Base-by-base conservation (phyloP, 2,329 filamentous ascomycete species). In the Claviceps sp. region DNA sequence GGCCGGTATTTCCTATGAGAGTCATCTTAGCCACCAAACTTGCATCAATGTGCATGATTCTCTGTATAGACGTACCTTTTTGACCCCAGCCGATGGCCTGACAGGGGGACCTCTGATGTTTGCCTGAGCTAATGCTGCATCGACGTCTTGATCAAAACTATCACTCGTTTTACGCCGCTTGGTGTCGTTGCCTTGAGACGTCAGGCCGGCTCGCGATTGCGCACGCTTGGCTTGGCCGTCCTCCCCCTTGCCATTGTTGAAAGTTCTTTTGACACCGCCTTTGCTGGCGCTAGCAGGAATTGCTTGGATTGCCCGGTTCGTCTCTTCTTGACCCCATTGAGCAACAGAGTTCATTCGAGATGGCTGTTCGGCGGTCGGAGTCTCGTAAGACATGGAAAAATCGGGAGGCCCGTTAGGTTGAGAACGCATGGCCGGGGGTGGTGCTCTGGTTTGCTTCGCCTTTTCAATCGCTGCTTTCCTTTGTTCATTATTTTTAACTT, bases 81-180 rank as follows among this genome's bases (percentile, higher is more conserved):
- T 80, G 60, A 76, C 71, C 38, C 71, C 74, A 47, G 77, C 83
- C 2, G 88, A 94, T 55, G 89, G 88, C 53, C 90, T 82, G 58
- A 94, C 88, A 5, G 89, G 88, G 50, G 88, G 87, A 14, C 85
- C 86, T 71, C 90, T 93, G 59, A 90, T 75, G 53, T 71, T 74
- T 26, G 68, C 70, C 45, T 80, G 74, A 42, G 79, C 76, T 52
- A 80, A 74, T 61, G 29, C 29, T 34, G 74, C 74, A 46, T 79
- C 76, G 44, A 75, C 69, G 51, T 83, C 80, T 52, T 83, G 78
- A 56, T 87, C 82, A 55, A 80, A 77, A 52, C 82, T 78, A 49
- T 91, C 85, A 43, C 85, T 82, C 50, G 84, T 93, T 63, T 84
- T 85, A 58, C 88, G 79, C 52, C 89, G 80, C 72, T 95, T 96